A percentile compares a stretch with the other conserved stretches of the same genome.
Conservation (phyloP, 768 basidiomycete genomes). For the Suillus bovinus region DNA sequence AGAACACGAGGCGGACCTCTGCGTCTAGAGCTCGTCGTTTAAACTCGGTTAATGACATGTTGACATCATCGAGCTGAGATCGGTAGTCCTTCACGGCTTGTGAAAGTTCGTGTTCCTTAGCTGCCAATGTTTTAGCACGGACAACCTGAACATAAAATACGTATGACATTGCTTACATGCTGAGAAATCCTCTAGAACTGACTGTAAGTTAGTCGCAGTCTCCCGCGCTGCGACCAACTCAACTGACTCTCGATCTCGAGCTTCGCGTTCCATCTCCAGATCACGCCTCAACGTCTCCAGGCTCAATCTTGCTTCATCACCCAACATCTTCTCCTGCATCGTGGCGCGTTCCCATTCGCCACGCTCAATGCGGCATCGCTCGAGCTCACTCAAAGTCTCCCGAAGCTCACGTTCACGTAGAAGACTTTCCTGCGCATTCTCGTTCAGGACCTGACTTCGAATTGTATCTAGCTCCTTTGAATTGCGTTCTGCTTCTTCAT, state of each 20-base stretch:
- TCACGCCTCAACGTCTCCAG: constrained; percentile 61
- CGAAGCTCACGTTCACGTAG: constrained; percentile 78
- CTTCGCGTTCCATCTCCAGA: constrained; percentile 64
- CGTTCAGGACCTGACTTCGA: constrained; percentile 63
- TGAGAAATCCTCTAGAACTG: constrained; percentile 95
- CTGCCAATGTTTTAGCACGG: constrained; percentile 39
- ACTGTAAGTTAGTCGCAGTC: constrained; percentile 82
- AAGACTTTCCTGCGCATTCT: constrained; percentile 67
- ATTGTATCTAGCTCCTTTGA: constrained; percentile 69
- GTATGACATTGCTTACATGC: constrained; percentile 54
- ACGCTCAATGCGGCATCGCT: constrained; percentile 80
- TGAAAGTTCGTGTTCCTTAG: constrained; percentile 87
- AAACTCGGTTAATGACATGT: constrained; percentile 83
- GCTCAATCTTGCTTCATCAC: constrained; percentile 68
- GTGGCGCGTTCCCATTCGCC: constrained; percentile 68
- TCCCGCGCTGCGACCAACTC: constrained; percentile 70
- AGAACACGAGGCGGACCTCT: constrained; percentile 54
- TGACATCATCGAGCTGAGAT: constrained; percentile 64
- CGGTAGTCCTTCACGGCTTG: constrained; percentile 85
- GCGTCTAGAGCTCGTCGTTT: constrained; percentile 87
- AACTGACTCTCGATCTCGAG: constrained; percentile 50
- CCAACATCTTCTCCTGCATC: constrained; percentile 64
- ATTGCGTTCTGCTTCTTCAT: constrained; percentile 72
- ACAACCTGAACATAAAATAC: background rate
- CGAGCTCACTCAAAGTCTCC: constrained; percentile 83